These are phyloP conservation scores for Suillus tomentosus DNA, from an alignment of 768 basidiomycete species.

Conservation along the genomic window DNA sequence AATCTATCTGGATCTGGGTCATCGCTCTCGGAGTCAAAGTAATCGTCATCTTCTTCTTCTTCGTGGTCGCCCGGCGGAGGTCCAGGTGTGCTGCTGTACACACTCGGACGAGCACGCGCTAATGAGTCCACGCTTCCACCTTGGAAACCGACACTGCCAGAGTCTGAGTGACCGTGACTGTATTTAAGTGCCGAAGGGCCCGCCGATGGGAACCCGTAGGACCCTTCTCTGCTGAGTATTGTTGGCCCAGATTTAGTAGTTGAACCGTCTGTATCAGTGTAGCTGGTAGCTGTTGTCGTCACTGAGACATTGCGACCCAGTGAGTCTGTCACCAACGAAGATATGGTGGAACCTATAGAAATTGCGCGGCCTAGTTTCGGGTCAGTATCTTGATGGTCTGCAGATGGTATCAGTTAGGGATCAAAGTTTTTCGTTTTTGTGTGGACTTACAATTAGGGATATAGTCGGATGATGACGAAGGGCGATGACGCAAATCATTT, in stretches of 20 bases:
- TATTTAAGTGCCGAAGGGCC: constrained; percentile 28
- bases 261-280: constrained; percentile 17
- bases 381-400: constrained; percentile 20
- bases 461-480: constrained; percentile 24
- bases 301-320: constrained; percentile 29
- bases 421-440: constrained; percentile 9
- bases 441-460: constrained; percentile 24
- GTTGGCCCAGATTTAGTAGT: constrained; percentile 21
- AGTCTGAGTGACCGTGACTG: constrained; percentile 17
- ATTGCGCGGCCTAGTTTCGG: constrained; percentile 27
- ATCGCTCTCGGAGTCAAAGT: constrained; percentile 43
- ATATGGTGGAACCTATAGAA: constrained; percentile 31
- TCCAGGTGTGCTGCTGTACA: constrained; percentile 20
- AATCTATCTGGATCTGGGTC: constrained; percentile 77
- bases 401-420: not conserved
- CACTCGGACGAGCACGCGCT: constrained; percentile 22
- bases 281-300: constrained; percentile 28
- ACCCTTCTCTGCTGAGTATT: constrained; percentile 17
- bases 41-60: constrained; percentile 31
- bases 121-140: constrained; percentile 30
- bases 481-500: constrained; percentile 23
- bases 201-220: constrained; percentile 21
- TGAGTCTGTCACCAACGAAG: constrained; percentile 27
- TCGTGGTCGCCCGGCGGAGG: constrained; percentile 22
- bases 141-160: constrained; percentile 22